Base-by-base conservation (phyloP, 495 filamentous ascomycete species). In the Daldinia loculata region DNA sequence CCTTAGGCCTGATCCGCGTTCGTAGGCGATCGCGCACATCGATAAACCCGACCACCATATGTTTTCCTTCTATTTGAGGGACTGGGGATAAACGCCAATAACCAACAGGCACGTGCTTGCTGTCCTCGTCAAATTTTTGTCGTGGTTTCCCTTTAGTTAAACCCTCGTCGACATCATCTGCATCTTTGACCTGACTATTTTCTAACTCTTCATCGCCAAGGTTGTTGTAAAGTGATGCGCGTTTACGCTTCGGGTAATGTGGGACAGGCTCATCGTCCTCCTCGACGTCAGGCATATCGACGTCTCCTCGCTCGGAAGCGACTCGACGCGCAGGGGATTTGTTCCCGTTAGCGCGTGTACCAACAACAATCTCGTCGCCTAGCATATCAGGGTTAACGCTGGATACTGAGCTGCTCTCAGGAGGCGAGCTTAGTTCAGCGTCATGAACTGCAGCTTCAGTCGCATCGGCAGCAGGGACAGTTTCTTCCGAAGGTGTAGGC, bases 11-110 rank as follows among this genome's bases (percentile, higher is more conserved):
- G 43, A 86, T 84, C 4, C 84, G 79, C 7, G 85, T 87, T 3
- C 85, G 82, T 9, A 88, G 79, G 14, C 85, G 81, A 32, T 87
- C 85, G 30, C 84, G 75, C 22, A 83, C 73, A 39, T 88, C 85
- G 50, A 88, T 87, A 45, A 87, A 88, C 5, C 84, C 85, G 30
- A 82, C 82, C 2, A 87, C 84, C 0, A 76, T 78, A 66, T 88
- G 85, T 60, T 84, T 85, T 12, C 82, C 79, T 19, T 70, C 74
- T 7, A 78, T 76, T 24, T 81, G 71, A 0, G 78, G 75, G 2
- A 82, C 77, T 6, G 76, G 72, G 0, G 85, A 87, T 36, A 86
- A 83, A n/a, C 85, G 79, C 85, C 85, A 88, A 53, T 81, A 83
- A 45, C 85, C 85, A 34, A 88, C 73, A 15, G 80, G 66, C 7